phyloP scores from a whole-genome alignment of 345 rosid genomes.

The Ricinus communis region DNA sequence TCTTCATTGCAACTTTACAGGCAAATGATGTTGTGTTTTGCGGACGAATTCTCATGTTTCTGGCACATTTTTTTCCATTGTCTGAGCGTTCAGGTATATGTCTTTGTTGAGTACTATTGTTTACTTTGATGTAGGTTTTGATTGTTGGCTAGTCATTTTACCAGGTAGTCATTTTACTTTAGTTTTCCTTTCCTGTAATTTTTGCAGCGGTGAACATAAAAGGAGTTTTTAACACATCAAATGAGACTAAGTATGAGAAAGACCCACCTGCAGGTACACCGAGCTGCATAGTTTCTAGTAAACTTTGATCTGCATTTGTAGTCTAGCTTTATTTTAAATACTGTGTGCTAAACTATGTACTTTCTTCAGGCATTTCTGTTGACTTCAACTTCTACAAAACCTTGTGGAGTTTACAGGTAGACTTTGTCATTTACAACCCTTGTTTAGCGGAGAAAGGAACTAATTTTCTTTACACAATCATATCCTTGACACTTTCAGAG shows the following conservation, averaged over 20 bases:
- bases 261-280: slow-evolving; percentile 76
- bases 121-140: slow-evolving; percentile 5
- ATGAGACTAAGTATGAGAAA: slow-evolving; percentile 90
- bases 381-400: slow-evolving; percentile 98
- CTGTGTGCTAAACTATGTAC: slow-evolving; percentile 3
- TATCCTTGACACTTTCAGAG: not conserved
- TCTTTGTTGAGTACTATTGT: slow-evolving; percentile 13
- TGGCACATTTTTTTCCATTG: slow-evolving; percentile 92
- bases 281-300: not conserved
- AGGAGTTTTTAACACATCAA: slow-evolving; percentile 95
- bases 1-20: slow-evolving; percentile 43
- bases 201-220: slow-evolving; percentile 94
- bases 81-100: slow-evolving; percentile 90
- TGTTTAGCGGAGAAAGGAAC: not conserved
- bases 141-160: slow-evolving; percentile 15
- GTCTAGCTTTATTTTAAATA: not conserved
- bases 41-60: slow-evolving; percentile 94
- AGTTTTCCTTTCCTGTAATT: slow-evolving; percentile 20
- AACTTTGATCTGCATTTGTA: slow-evolving; percentile 16
- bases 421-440: slow-evolving; percentile 12
- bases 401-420: slow-evolving; percentile 97
- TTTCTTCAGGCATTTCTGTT: slow-evolving; percentile 63
- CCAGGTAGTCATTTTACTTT: slow-evolving; percentile 10
- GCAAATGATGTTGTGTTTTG: slow-evolving; percentile 97
- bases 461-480: not conserved